Evolutionary conservation across 768 basidiomycete genomes (phyloP), one percentile per base, ranked within the genome.

Genomic region (Trametes sanguinea): DNA sequence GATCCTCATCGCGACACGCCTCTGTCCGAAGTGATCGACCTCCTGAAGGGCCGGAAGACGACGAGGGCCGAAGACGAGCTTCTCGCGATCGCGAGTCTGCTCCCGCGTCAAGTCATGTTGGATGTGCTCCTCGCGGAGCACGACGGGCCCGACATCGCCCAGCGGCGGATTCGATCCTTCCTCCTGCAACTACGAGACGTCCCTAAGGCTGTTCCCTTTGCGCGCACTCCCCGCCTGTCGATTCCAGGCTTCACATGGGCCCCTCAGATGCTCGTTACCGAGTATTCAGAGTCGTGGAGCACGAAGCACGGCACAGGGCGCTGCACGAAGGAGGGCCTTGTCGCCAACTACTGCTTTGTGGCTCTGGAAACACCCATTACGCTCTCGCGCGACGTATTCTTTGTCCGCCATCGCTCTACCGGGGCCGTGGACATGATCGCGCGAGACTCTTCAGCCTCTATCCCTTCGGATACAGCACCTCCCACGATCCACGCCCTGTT

Each of bases 21-120:
- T 17, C 16, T 40, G 22, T 22, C 22, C n/a, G 29, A 51, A 1
- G 63, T 64, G 16, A 37, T 54, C 46, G 6, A 39, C 27, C 54
- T 59, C 11, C 39, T 64, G 10, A 46, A 27, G 1, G 13, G 22
- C n/a, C 44, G 57, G 11, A 44, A 43, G 5, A 60, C 57, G 16
- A 60, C 55, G 1, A 64, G 60, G 29, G 27, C 45, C 6, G 56
- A 54, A 27, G 62, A 64, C 47, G 63, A 64, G 43, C 22, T 48
- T 27, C 16, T 64, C 16, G 52, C 63, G 0, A 55, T 60, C 32
- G 42, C 57, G 13, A 60, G 57, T 29, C 50, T 63, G 7, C 33
- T 54, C 6, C 39, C 29, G 1, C 32, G 47, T 7, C 46, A 51
- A 17, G 47, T 60, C 39, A 37, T 46, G 6, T 7, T 51, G 1